Percentiles rank a stretch among this genome's conserved stretches.
Evolutionary conservation across 176 grass and related monocot species (phyloP).

Genomic region (Chloris gayana): DNA sequence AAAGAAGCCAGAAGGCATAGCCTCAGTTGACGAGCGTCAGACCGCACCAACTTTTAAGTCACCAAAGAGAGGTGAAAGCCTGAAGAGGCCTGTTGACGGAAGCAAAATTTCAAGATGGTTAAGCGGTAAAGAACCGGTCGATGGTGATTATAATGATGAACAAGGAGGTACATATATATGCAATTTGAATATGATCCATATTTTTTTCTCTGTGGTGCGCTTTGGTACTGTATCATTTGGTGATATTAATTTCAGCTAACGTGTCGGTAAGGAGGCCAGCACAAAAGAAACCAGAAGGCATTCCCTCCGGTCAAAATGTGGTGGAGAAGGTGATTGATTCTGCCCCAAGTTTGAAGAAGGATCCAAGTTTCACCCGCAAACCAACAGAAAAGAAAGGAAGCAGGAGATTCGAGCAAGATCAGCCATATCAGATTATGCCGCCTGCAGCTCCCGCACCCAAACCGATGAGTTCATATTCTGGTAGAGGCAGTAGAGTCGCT

Average conservation of each 20-base stretch:
- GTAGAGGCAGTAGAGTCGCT: not conserved
- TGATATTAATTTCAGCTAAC: constrained; percentile 42
- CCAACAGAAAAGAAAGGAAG: constrained; percentile 45
- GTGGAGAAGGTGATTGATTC: constrained; percentile 28
- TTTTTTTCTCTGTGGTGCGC: not conserved
- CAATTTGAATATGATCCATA: not conserved
- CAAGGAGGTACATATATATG: constrained; percentile 48
- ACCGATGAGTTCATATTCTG: constrained; percentile 9
- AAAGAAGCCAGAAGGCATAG: not conserved
- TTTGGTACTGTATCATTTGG: not conserved
- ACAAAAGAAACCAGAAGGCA: not conserved
- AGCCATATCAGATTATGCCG: constrained; percentile 8
- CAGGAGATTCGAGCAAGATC: constrained; percentile 45
- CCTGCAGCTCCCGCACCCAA: not conserved
- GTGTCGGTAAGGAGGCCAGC: constrained; percentile 33
- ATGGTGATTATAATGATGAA: constrained; percentile 46
- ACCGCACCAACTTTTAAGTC: not conserved
- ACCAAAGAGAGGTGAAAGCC: constrained; percentile 39
- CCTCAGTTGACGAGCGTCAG: not conserved
- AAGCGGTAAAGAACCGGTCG: constrained; percentile 45
- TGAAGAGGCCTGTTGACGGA: constrained; percentile 49
- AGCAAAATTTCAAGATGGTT: constrained; percentile 56
- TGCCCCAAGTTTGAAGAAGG: constrained; percentile 27
- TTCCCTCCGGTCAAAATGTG: constrained; percentile 11
- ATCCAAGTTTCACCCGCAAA: constrained; percentile 39